phyloP scores from a whole-genome alignment of 257 asterid species.

The Fraxinus anomala region DNA sequence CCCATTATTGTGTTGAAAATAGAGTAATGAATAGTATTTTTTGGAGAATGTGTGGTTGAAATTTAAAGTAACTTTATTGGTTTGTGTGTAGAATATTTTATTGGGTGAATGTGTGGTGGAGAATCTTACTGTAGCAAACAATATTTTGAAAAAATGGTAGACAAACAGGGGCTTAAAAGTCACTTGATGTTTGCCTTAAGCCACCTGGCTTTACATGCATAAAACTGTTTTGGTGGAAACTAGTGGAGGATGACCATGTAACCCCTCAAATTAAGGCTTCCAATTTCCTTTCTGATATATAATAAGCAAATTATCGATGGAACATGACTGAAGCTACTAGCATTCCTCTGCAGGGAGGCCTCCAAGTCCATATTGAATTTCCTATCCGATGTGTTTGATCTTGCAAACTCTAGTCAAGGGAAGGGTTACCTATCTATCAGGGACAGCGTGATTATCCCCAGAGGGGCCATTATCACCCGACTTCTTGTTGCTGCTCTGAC shows the following conservation, averaged over 20 bases:
- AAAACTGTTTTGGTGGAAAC: background rate
- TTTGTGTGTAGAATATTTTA: no score
- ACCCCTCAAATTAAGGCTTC: background rate
- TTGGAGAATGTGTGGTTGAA: no score
- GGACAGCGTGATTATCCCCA: conserved; percentile 76
- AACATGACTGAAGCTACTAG: conserved; percentile 22
- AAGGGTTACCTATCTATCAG: conserved; percentile 62
- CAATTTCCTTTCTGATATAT: conserved; percentile 4
- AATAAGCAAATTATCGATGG: conserved; percentile 15
- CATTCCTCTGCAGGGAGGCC: conserved; percentile 81
- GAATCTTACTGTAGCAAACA: no score
- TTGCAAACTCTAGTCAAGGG: conserved; percentile 69
- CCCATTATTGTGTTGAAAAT: no score
- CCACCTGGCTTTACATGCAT: background rate
- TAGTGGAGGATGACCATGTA: conserved; percentile 9
- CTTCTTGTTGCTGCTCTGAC: conserved; percentile 81
- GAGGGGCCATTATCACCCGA: conserved; percentile 75
- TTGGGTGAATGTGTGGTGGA: no score
- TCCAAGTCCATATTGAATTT: conserved; percentile 85
- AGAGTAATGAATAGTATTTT: no score
- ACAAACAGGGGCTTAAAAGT: no score
- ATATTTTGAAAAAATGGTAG: no score
- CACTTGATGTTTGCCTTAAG: conserved; percentile 2
- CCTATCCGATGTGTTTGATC: conserved; percentile 79
- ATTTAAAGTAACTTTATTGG: no score